Percentiles rank a stretch among this genome's conserved stretches.
These are phyloP conservation scores for Schizosaccharomyces pombe DNA, from an alignment of 805 yeast genomes.

Conservation along the genomic window DNA sequence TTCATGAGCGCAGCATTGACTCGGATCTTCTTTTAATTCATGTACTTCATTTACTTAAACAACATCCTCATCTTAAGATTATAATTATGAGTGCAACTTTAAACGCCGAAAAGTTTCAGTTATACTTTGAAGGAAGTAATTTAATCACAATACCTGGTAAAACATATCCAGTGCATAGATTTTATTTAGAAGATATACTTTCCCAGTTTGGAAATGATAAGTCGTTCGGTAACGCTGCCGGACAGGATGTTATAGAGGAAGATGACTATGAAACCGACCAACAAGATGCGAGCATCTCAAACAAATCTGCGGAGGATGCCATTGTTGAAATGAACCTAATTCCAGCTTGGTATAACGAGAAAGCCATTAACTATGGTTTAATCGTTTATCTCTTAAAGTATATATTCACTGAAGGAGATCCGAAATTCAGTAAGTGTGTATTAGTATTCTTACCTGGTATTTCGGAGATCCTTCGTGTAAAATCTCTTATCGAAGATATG, in stretches of 20 bases:
- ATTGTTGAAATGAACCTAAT: background rate
- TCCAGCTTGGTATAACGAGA: background rate
- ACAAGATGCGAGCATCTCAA: background rate
- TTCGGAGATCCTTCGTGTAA: conserved; percentile 7
- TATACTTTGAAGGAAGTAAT: conserved; percentile 37
- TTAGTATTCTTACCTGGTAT: conserved; percentile 12
- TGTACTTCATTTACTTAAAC: conserved; percentile 8
- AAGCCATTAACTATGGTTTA: background rate
- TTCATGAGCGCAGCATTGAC: conserved; percentile 59
- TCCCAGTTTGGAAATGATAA: conserved; percentile 26
- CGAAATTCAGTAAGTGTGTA: conserved; percentile 7
- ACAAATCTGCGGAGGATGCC: background rate
- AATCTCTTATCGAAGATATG: conserved; percentile 3
- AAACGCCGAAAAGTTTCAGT: conserved; percentile 38
- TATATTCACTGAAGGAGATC: background rate
- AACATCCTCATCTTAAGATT: conserved; percentile 27
- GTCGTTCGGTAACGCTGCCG: conserved; percentile 4
- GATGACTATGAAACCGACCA: conserved; percentile 1
- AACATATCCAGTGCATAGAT: conserved; percentile 72
- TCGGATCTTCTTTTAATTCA: conserved; percentile 57
- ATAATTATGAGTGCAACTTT: conserved; percentile 90
- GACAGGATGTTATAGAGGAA: background rate
- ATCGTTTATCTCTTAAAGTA: background rate
- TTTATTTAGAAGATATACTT: conserved; percentile 46
- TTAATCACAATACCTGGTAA: conserved; percentile 77